Percentiles rank a stretch among this genome's conserved stretches.
Evolutionary conservation across 768 basidiomycete species (phyloP).

Genomic region (Phylloporus arenicola): DNA sequence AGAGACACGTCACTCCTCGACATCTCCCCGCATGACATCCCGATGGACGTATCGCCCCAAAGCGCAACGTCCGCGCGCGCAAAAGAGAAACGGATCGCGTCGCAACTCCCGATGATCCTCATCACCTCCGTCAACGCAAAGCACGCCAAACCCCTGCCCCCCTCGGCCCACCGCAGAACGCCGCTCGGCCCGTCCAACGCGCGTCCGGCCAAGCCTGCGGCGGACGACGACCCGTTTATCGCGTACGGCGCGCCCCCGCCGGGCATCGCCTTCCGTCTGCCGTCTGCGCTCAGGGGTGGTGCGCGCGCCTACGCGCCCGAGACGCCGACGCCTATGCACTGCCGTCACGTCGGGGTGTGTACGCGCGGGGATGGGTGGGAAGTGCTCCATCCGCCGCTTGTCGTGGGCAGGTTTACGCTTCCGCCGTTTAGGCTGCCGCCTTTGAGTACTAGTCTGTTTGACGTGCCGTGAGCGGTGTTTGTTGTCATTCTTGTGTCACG

Average conservation of each 20-base stretch:
- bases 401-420: conserved; percentile 11
- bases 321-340: conserved; percentile 25
- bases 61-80: too few relatives aligned
- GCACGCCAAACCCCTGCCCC: conserved; percentile 17
- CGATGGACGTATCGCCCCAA: conserved; percentile 2
- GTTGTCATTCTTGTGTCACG: too few relatives aligned
- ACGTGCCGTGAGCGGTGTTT: neutral
- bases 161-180: conserved; percentile 8
- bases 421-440: conserved; percentile 25
- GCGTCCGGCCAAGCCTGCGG: too few relatives aligned
- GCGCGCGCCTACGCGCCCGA: conserved; percentile 10
- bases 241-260: neutral
- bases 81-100: too few relatives aligned
- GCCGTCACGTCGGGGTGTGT: conserved; percentile 21
- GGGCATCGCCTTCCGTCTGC: conserved; percentile 7
- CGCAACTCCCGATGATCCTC: conserved; percentile 17
- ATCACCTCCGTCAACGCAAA: conserved; percentile 25
- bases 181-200: conserved; percentile 10
- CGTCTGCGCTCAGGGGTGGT: too few relatives aligned
- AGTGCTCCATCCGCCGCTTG: conserved; percentile 21
- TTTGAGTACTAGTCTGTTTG: conserved; percentile 12
- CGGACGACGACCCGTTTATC: conserved; percentile 17
- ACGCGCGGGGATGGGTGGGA: conserved; percentile 23
- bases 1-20: neutral
- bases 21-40: neutral